These are phyloP conservation scores for Plasmodium coatneyi DNA, from an alignment of 169 alveolate species.

Conservation along the genomic window DNA sequence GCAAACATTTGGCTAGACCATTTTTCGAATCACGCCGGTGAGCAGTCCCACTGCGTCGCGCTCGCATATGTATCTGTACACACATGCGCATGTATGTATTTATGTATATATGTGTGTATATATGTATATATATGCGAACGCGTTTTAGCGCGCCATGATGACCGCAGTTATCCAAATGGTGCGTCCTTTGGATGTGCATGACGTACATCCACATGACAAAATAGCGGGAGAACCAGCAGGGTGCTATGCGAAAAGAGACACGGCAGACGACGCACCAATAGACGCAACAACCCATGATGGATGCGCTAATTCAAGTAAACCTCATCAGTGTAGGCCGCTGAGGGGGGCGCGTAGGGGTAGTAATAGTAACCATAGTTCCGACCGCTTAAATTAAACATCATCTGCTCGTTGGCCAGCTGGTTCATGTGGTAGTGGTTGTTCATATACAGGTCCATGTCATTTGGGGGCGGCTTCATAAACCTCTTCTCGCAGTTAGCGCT, in stretches of 20 bases:
- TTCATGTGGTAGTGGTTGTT: conserved; percentile 56
- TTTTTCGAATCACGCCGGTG: background rate
- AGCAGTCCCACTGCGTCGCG: background rate
- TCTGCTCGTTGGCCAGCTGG: conserved; percentile 38
- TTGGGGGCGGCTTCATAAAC: conserved; percentile 37
- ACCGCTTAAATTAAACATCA: conserved; percentile 48
- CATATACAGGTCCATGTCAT: conserved; percentile 37
- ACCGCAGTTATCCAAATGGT: background rate
- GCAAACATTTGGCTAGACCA: background rate
- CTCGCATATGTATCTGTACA: background rate
- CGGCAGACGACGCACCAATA: background rate
- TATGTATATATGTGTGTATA: background rate
- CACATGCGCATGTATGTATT: background rate
- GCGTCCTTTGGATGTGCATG: background rate
- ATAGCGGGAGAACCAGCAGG: background rate
- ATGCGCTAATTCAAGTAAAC: conserved; percentile 22
- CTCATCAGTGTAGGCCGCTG: conserved; percentile 33
- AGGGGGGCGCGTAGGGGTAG: conserved; percentile 18
- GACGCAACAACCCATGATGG: background rate
- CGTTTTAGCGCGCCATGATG: background rate
- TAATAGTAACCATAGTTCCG: conserved; percentile 62
- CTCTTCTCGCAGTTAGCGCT: conserved; percentile 27
- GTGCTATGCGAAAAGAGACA: background rate
- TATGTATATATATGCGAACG: background rate
- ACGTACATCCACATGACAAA: background rate